Base-by-base conservation (phyloP, 768 basidiomycete species). In the Leccinum disarticulatum region DNA sequence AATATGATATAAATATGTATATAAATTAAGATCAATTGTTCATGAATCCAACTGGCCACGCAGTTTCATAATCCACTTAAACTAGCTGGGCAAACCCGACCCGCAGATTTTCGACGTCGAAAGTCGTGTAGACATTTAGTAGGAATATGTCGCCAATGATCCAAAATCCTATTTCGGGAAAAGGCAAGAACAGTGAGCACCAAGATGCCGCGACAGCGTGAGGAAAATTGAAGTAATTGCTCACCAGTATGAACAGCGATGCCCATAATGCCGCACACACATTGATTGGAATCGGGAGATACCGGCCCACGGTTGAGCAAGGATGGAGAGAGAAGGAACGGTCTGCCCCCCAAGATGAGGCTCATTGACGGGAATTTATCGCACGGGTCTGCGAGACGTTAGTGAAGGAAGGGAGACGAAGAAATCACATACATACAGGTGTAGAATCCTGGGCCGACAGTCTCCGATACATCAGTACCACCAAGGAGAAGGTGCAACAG, bases 371-470 rank as follows among this genome's bases (percentile, higher is more conserved):
- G 51, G 11, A 52, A 33, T 3, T 2, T 3, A 52, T 33, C 2
- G n/a, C 51, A 52, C 13, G 51, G 51, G n/a, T 33, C 51, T 52
- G 2, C 15, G 1, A 30, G 25, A n/a, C 17, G 31, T 52, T n/a
- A 30, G 17, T 22, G n/a, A 33, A 17, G 17, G n/a, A 17, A 19
- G 30, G 4, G 30, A 17, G 31, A 33, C 17, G 13, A 52, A 31
- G 17, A 6, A 25, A 33, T 8, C 17, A n/a, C 11, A n/a, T 13
- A 31, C 31, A 52, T 19, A 52, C 68, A 61, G 5, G 77, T 75
- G 61, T 81, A 78, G 52, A 56, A 66, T 30, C 77, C 76, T 2
- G 43, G 1, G 0, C 68, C 72, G 11, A 56, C 50, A 2, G 55
- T 54, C n/a, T 51, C 41, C 1, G 66, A 58, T 27, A 65, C 66